Base-by-base conservation (phyloP, 495 filamentous ascomycete genomes). In the Trichocladium antarcticum region DNA sequence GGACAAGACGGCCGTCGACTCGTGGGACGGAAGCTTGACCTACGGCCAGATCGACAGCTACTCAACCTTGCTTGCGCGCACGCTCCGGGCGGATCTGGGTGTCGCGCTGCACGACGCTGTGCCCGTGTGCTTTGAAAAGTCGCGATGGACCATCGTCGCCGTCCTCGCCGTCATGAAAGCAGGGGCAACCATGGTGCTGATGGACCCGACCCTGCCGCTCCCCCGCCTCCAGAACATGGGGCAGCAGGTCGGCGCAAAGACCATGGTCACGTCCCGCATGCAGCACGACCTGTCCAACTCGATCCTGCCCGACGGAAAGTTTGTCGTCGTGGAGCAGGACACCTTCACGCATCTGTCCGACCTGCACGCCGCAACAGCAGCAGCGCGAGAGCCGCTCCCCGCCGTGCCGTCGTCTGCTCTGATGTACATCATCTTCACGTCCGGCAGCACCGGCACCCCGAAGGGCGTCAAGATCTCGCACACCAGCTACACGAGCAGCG, bases 11-110 rank as follows among this genome's bases (percentile, higher is more conserved):
- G 57, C 51, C 42, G 57, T 78, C 7, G 67, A 59, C 37, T 67
- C 59, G 6, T 82, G 77, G 75, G 80, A 83, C 64, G 78, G 77
- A n/a, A 68, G 42, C 39, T 58, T 83, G 37, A 77, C 77, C 0
- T 83, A 73, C 55, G 57, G 49, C 10, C 69, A 83, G 37, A 55
- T 83, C 36, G 69, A 78, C 31, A 39, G 53, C 2, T 59, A 71
- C 27, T 69, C 76, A 47, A 67, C 54, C 55, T 14, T 29, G 1
- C 34, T 58, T 3, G 57, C 58, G 2, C 59, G 31, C 52, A 54
- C 44, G 16, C 47, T 80, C 19, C 57, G 54, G 12, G 22, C 5
- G n/a, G 52, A 81, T 17, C 72, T 73, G 2, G 76, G 76, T n/a
- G 68, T 83, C 34, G 60, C 61, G 8, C 68, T 65, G 6, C 72